phyloP scores from a whole-genome alignment of 768 basidiomycete genomes.

The Termitomyces sp. region DNA sequence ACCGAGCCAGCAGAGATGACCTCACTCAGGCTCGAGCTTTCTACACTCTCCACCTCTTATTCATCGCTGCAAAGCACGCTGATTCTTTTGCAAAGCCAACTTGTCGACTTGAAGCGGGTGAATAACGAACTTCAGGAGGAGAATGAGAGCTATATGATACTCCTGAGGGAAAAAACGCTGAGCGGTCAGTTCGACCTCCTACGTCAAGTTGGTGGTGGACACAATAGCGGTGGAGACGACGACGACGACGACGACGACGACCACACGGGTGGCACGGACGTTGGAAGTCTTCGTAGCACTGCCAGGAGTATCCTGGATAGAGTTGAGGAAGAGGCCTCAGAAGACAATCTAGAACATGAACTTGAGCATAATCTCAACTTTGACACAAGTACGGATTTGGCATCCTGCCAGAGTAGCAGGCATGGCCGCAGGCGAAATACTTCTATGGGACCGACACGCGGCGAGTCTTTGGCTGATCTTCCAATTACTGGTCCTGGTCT shows the following conservation, averaged over 20 bases:
- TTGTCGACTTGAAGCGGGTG: conserved; percentile 82
- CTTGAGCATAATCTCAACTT: conserved; percentile 28
- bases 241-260: conserved; percentile 35
- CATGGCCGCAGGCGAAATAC: conserved; percentile 44
- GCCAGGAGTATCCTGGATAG: conserved; percentile 56
- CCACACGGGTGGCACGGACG: conserved; percentile 38
- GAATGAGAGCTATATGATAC: conserved; percentile 95
- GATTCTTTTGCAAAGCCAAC: conserved; percentile 77
- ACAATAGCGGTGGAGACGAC: conserved; percentile 28
- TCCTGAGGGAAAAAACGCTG: conserved; percentile 86
- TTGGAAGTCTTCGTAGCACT: conserved; percentile 52
- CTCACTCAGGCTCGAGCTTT: conserved; percentile 75
- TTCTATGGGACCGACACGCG: conserved; percentile 50
- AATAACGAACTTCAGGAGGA: conserved; percentile 91
- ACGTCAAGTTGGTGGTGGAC: conserved; percentile 56
- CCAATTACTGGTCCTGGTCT: conserved; percentile 87
- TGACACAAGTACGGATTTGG: conserved; percentile 29
- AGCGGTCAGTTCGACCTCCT: conserved; percentile 82
- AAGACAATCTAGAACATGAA: conserved; percentile 33
- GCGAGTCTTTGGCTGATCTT: conserved; percentile 81
- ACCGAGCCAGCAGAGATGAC: conserved; percentile 87
- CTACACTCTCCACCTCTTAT: conserved; percentile 83
- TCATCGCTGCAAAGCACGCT: conserved; percentile 79
- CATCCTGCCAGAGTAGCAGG: conserved; percentile 36
- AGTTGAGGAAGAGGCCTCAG: conserved; percentile 54